Evolutionary conservation across 2,329 filamentous ascomycete genomes (phyloP).

Genomic region (Pseudocercospora vitis): DNA sequence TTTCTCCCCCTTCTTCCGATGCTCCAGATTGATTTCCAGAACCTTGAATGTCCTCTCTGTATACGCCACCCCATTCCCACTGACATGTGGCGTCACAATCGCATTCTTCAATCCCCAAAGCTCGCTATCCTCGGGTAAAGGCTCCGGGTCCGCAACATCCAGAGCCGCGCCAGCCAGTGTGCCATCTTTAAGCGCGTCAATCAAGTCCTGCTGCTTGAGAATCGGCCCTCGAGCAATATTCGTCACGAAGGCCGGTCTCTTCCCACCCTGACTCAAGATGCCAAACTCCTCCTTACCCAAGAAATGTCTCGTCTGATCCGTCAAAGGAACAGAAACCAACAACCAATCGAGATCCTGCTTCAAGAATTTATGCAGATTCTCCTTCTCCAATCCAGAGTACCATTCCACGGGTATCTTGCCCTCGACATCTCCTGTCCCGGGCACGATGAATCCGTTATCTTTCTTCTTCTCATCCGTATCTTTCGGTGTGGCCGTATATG

Average conservation of each 20-base stretch:
- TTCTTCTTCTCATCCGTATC: conserved; percentile 62
- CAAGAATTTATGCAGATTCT: conserved; percentile 55
- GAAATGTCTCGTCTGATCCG: conserved; percentile 55
- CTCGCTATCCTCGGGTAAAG: conserved; percentile 65
- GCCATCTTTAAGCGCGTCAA: conserved; percentile 59
- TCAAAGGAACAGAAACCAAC: conserved; percentile 59
- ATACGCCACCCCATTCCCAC: conserved; percentile 56
- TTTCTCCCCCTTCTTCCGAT: conserved; percentile 52
- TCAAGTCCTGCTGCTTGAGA: conserved; percentile 61
- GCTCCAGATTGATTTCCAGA: conserved; percentile 57
- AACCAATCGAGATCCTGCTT: conserved; percentile 58
- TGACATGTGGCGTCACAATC: conserved; percentile 68
- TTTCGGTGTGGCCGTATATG: conserved; percentile 72
- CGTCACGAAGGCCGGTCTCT: conserved; percentile 54
- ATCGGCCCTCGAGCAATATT: conserved; percentile 71
- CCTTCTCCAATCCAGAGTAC: conserved; percentile 57
- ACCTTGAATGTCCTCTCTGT: conserved; percentile 58
- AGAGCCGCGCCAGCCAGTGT: conserved; percentile 67
- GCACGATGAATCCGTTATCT: conserved; percentile 67
- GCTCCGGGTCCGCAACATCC: conserved; percentile 79
- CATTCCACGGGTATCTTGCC: conserved; percentile 57
- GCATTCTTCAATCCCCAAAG: conserved; percentile 71
- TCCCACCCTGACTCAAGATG: conserved; percentile 33
- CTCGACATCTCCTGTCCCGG: conserved; percentile 63
- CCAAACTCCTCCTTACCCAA: conserved; percentile 57